Evolutionary conservation across 768 basidiomycete genomes (phyloP).

Genomic region (Crepidotus variabilis): DNA sequence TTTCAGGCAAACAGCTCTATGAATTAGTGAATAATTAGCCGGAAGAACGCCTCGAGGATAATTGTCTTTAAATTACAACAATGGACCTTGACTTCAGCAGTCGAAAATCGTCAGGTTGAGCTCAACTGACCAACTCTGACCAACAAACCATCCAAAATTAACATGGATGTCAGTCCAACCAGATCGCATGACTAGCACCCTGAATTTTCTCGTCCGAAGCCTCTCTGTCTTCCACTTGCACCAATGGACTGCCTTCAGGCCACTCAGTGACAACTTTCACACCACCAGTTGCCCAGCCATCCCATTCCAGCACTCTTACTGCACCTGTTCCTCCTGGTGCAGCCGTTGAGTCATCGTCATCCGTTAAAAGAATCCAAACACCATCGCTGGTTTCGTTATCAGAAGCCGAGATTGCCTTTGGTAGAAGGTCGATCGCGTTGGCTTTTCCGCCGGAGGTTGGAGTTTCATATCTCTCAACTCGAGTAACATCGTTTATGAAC

Average conservation of each 20-base stretch:
- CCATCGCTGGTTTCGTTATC: conserved; percentile 19
- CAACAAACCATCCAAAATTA: not conserved
- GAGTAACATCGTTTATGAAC: conserved; percentile 14
- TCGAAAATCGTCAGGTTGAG: not conserved
- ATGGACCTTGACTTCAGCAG: too few relatives aligned
- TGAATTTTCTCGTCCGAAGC: conserved; percentile 14
- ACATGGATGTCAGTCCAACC: conserved; percentile 32
- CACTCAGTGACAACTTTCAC: conserved; percentile 38
- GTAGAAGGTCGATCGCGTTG: conserved; percentile 42
- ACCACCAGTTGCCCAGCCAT: conserved; percentile 38
- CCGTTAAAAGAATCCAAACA: conserved; percentile 47
- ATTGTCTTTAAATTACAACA: too few relatives aligned
- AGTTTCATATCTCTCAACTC: conserved; percentile 37
- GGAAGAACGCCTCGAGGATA: too few relatives aligned
- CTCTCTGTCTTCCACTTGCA: conserved; percentile 10
- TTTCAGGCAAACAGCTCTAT: too few relatives aligned
- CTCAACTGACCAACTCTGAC: not conserved
- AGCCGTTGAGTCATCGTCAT: conserved; percentile 37
- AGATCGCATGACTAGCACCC: conserved; percentile 50
- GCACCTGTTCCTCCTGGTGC: conserved; percentile 27
- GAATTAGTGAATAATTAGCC: too few relatives aligned
- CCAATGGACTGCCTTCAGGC: conserved; percentile 22
- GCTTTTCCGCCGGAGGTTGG: conserved; percentile 49
- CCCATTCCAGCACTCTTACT: conserved; percentile 46
- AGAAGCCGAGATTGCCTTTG: conserved; percentile 18